phyloP scores from a whole-genome alignment of 176 grass and related monocot genomes.

The Hyparrhenia diplandra region DNA sequence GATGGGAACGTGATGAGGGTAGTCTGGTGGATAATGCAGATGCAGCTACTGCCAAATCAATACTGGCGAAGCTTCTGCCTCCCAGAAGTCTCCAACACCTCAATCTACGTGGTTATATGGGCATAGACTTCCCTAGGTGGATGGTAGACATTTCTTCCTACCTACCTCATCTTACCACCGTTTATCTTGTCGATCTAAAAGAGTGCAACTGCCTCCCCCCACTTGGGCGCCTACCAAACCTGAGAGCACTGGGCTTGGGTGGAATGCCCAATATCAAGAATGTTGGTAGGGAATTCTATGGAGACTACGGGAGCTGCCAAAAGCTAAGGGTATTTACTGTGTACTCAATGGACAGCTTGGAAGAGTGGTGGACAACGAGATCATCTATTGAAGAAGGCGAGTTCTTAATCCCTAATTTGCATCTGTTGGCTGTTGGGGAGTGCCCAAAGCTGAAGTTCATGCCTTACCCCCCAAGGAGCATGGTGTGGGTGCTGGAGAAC shows the following conservation, averaged over 20 bases:
- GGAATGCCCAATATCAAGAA: neutral
- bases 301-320: neutral
- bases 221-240: neutral
- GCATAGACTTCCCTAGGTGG: neutral
- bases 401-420: too few relatives aligned
- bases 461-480: neutral
- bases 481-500: neutral
- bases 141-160: neutral
- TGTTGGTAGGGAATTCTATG: neutral
- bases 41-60: neutral
- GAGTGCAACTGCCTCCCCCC: neutral
- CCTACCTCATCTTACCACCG: neutral
- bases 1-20: neutral
- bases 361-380: neutral
- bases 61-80: neutral
- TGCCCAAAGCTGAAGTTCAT: too few relatives aligned
- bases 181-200: rapidly evolving
- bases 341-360: neutral
- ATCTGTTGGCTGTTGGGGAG: too few relatives aligned
- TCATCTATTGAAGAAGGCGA: too few relatives aligned
- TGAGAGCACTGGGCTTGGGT: rapidly evolving
- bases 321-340: rapidly evolving
- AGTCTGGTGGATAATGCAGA: too few relatives aligned
- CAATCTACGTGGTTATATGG: rapidly evolving
- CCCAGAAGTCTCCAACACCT: neutral